These are phyloP conservation scores for Mrakia hoshinonis DNA, from an alignment of 768 basidiomycete species.

Conservation along the genomic window DNA sequence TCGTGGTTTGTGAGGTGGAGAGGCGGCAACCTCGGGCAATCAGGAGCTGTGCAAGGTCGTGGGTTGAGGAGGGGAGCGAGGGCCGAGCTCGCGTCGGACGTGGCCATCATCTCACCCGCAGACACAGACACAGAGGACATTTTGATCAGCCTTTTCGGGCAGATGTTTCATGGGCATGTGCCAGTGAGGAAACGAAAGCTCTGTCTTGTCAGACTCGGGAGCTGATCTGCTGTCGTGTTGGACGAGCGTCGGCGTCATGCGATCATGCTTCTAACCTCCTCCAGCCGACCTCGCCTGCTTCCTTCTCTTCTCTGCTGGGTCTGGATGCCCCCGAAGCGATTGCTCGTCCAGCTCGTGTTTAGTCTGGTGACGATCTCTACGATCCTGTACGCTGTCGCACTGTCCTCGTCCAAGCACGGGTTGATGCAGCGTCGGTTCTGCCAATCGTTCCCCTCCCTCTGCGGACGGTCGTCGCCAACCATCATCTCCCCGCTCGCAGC, in stretches of 20 bases:
- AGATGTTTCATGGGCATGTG: too few species aligned
- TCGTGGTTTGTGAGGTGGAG: not conserved
- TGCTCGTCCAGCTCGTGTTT: not conserved
- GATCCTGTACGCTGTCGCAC: constrained; percentile 2
- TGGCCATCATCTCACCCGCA: too few species aligned
- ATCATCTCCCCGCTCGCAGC: not conserved
- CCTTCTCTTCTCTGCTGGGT: not conserved
- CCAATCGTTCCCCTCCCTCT: not conserved
- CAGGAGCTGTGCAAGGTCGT: too few species aligned
- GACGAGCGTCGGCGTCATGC: too few species aligned
- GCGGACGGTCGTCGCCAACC: not conserved
- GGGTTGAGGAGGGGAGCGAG: too few species aligned
- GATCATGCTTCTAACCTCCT: too few species aligned
- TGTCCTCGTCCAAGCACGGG: not conserved
- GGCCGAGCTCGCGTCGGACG: too few species aligned
- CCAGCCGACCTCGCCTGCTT: not conserved
- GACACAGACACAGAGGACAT: too few species aligned
- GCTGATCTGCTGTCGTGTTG: too few species aligned
- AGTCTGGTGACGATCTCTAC: not conserved
- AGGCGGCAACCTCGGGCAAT: not conserved
- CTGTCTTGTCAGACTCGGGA: too few species aligned
- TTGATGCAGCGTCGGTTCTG: constrained; percentile 7
- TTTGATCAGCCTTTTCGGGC: too few species aligned
- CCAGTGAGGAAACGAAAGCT: too few species aligned
- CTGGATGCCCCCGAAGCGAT: constrained; percentile 5